These are phyloP conservation scores for Takashimella tepidaria DNA, from an alignment of 1,284 basidiomycete genomes.

Conservation along the genomic window DNA sequence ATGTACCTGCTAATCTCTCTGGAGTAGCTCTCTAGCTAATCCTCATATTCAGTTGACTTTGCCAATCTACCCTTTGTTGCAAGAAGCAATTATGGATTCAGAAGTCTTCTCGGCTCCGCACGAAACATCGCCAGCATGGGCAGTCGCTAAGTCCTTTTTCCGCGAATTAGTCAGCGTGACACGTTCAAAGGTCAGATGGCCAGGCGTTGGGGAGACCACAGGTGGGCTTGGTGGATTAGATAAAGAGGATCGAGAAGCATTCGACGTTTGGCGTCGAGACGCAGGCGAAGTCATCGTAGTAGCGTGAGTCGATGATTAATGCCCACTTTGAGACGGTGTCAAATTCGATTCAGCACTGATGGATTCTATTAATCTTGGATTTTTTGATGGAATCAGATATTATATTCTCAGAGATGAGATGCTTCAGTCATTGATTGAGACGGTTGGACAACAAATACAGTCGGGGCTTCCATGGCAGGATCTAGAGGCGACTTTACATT, in stretches of 20 bases:
- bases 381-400: constrained; percentile 57
- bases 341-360: neutral
- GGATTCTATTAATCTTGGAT: too few relatives aligned
- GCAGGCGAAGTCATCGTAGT: constrained; percentile 86
- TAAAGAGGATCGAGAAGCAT: constrained; percentile 52
- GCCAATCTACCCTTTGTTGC: constrained; percentile 80
- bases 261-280: constrained; percentile 65
- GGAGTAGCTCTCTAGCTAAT: too few relatives aligned
- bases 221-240: constrained; percentile 52
- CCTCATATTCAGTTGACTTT: constrained; percentile 63
- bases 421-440: constrained; percentile 57
- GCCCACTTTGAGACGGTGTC: neutral
- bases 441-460: constrained; percentile 30
- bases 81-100: constrained; percentile 75
- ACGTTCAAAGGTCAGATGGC: constrained; percentile 69
- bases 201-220: constrained; percentile 47
- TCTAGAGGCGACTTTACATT: constrained; percentile 76
- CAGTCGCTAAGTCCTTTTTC: constrained; percentile 69
- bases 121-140: constrained; percentile 45
- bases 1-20: constrained; percentile 11
- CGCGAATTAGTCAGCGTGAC: constrained; percentile 66
- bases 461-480: constrained; percentile 50
- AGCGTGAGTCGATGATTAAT: constrained; percentile 65
- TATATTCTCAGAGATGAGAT: constrained; percentile 79
- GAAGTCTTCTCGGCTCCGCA: constrained; percentile 55